Percentiles rank a stretch among this genome's conserved stretches.
Evolutionary conservation across 768 basidiomycete species (phyloP).

Genomic region (Mycena alexandri): DNA sequence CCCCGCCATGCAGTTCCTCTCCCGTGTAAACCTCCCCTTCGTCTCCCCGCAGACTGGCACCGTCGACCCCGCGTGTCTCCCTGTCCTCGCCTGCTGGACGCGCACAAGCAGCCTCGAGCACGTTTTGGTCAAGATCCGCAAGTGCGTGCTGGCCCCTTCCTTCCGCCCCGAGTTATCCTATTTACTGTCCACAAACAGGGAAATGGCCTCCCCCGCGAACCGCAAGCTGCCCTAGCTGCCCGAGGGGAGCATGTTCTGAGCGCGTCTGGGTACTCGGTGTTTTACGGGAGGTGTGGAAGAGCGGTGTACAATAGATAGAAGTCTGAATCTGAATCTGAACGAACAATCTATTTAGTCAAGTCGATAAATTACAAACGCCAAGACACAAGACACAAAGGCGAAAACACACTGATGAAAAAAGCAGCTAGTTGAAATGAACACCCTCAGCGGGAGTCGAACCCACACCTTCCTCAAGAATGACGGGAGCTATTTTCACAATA

Average conservation of each 20-base stretch:
- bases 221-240: slow-evolving; percentile 95
- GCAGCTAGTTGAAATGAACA: too few relatives aligned
- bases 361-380: too few relatives aligned
- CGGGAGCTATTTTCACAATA: too few relatives aligned
- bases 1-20: slow-evolving; percentile 85
- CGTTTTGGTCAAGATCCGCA: slow-evolving; percentile 92
- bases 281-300: not conserved
- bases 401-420: too few relatives aligned
- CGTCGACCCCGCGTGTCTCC: slow-evolving; percentile 81
- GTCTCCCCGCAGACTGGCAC: slow-evolving; percentile 81
- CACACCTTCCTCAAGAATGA: not conserved
- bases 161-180: not conserved
- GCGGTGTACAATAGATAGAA: not conserved
- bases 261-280: not conserved
- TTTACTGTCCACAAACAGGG: slow-evolving; percentile 64
- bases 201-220: slow-evolving; percentile 94
- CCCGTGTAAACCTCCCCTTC: slow-evolving; percentile 94
- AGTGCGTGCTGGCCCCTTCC: slow-evolving; percentile 62
- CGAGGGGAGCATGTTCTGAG: slow-evolving; percentile 82
- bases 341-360: too few relatives aligned
- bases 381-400: too few relatives aligned
- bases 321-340: too few relatives aligned
- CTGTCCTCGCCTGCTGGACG: slow-evolving; percentile 82
- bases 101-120: slow-evolving; percentile 86
- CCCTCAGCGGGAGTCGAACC: slow-evolving; percentile 5